A percentile compares a stretch with the other conserved stretches of the same genome.
Evolutionary conservation across 805 yeast species (phyloP).

Genomic region (Lipomyces yamanashiensis): DNA sequence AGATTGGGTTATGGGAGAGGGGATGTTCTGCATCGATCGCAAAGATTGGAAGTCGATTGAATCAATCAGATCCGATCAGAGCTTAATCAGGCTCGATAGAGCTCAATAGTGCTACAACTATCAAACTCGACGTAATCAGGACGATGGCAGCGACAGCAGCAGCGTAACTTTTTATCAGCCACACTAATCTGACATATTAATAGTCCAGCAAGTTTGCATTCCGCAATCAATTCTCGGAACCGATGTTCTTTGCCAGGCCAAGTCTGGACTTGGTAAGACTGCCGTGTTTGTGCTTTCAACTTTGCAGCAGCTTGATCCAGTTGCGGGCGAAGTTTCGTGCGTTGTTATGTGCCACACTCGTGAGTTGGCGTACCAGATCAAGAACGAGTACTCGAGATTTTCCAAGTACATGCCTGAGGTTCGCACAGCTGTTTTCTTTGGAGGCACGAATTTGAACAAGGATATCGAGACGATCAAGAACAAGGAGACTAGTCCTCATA

Average conservation of each 20-base stretch:
- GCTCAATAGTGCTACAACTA: not conserved
- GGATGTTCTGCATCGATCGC: too few relatives aligned
- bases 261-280: constrained; percentile 99
- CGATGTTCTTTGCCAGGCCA: constrained; percentile 97
- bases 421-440: constrained; percentile 93
- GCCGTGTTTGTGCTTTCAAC: constrained; percentile 97
- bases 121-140: not conserved
- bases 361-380: constrained; percentile 97
- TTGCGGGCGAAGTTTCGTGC: constrained; percentile 94
- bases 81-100: not conserved
- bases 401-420: constrained; percentile 99
- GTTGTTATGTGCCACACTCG: constrained; percentile 97
- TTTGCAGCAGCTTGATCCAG: constrained; percentile 95
- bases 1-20: too few relatives aligned
- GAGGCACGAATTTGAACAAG: constrained; percentile 85
- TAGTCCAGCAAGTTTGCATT: constrained; percentile 96
- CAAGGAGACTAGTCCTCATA: constrained; percentile 94
- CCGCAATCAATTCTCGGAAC: constrained; percentile 98
- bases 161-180: not conserved
- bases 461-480: constrained; percentile 87
- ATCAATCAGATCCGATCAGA: too few relatives aligned
- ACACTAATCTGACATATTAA: constrained; percentile 16
- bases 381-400: constrained; percentile 95
- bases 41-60: too few relatives aligned
- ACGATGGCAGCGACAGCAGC: not conserved